phyloP scores from a whole-genome alignment of 352 stramenopile genomes.

The Globisporangium iwayamae region DNA sequence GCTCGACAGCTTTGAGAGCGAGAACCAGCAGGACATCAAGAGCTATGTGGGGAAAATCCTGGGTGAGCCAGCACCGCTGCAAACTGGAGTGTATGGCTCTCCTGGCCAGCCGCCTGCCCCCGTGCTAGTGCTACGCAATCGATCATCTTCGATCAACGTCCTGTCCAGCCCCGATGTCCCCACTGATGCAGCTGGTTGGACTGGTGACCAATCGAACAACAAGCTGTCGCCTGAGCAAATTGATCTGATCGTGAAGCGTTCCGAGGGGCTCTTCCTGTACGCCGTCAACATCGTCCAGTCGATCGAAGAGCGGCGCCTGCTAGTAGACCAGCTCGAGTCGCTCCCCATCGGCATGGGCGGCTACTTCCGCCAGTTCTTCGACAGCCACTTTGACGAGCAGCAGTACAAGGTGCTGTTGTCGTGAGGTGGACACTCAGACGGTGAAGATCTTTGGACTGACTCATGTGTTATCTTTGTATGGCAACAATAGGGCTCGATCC shows the following conservation, averaged over 20 bases:
- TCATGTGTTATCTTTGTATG: neutral
- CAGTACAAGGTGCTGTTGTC: slow-evolving; percentile 36
- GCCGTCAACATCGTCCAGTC: slow-evolving; percentile 74
- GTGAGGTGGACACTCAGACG: neutral
- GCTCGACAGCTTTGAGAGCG: slow-evolving; percentile 37
- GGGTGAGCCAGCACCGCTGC: slow-evolving; percentile 5
- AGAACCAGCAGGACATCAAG: slow-evolving; percentile 55
- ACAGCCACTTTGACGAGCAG: slow-evolving; percentile 52
- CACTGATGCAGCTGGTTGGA: neutral
- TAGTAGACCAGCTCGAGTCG: slow-evolving; percentile 43
- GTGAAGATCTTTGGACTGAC: neutral
- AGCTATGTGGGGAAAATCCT: slow-evolving; percentile 23
- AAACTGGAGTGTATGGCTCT: neutral
- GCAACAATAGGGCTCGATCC: slow-evolving; percentile 32
- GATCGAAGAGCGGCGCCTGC: slow-evolving; percentile 46
- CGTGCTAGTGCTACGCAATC: neutral
- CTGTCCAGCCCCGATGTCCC: neutral
- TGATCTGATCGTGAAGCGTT: slow-evolving; percentile 46
- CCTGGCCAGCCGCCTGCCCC: neutral
- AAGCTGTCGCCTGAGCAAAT: slow-evolving; percentile 30
- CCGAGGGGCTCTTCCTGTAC: slow-evolving; percentile 70
- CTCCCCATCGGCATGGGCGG: slow-evolving; percentile 62
- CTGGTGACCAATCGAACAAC: neutral
- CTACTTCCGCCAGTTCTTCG: slow-evolving; percentile 70
- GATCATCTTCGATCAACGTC: neutral